A percentile compares a stretch with the other conserved stretches of the same genome.
These are phyloP conservation scores for Veloporphyrellus conicus DNA, from an alignment of 1,284 basidiomycete species.

Conservation along the genomic window DNA sequence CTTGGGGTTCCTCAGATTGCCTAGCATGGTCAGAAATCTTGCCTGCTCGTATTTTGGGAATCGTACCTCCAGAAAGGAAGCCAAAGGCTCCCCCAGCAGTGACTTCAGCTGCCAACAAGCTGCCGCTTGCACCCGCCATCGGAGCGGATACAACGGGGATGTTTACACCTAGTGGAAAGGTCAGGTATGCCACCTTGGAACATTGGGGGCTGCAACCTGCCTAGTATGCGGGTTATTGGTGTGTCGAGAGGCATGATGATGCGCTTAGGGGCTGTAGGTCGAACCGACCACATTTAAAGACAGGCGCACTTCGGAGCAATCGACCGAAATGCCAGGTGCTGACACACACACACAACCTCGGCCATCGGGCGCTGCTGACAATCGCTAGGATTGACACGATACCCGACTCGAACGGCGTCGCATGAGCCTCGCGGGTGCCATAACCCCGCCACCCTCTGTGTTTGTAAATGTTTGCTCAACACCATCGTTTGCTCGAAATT, in stretches of 20 bases:
- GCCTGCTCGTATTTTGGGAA: no score
- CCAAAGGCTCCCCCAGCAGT: constrained; percentile 67
- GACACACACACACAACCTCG: not conserved
- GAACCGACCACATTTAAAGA: no score
- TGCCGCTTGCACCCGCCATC: constrained; percentile 67
- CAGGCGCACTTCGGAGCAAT: no score
- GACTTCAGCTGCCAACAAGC: constrained; percentile 58
- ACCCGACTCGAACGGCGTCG: no score
- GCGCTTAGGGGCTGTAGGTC: no score
- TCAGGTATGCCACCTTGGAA: no score
- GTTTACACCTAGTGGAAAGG: constrained; percentile 39
- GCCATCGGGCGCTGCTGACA: not conserved
- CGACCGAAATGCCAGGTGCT: constrained; percentile 8
- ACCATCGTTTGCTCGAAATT: constrained; percentile 14
- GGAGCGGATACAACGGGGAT: constrained; percentile 59
- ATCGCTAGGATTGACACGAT: no score
- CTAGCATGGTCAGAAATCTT: constrained; percentile 33
- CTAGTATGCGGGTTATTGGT: constrained; percentile 36
- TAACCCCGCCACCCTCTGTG: constrained; percentile 13
- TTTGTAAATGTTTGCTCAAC: constrained; percentile 28
- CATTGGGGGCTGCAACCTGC: constrained; percentile 16
- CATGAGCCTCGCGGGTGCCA: no score
- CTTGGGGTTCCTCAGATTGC: constrained; percentile 42
- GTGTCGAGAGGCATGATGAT: constrained; percentile 31
- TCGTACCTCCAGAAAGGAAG: constrained; percentile 56